Percentiles rank a stretch among this genome's conserved stretches.
These are phyloP conservation scores for Trametes coccinea DNA, from an alignment of 768 basidiomycete genomes.

Conservation along the genomic window DNA sequence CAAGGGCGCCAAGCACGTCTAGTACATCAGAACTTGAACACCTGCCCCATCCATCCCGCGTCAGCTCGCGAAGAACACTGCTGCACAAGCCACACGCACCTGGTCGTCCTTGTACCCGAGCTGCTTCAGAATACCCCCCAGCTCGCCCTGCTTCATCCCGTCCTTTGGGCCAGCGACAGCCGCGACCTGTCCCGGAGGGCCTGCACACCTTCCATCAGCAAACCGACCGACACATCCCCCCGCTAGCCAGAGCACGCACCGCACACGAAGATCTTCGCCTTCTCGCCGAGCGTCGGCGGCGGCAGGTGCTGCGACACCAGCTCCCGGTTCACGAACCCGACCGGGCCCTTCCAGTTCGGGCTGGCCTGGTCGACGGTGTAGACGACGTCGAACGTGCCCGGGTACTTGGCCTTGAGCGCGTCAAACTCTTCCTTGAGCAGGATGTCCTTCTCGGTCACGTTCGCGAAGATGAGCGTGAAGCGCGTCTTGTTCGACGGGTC, in stretches of 20 bases:
- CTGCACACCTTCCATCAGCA: slow-evolving; percentile 34
- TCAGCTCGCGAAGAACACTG: no score
- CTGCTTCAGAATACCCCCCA: slow-evolving; percentile 84
- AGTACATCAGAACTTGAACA: slow-evolving; percentile 27
- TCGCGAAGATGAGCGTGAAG: slow-evolving; percentile 90
- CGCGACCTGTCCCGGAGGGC: slow-evolving; percentile 88
- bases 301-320: slow-evolving; percentile 75
- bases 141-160: slow-evolving; percentile 81
- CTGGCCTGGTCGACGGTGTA: slow-evolving; percentile 84
- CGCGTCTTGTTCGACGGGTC: slow-evolving; percentile 87
- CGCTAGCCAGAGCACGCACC: slow-evolving; percentile 47
- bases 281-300: slow-evolving; percentile 62
- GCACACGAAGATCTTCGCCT: slow-evolving; percentile 88
- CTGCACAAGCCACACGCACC: slow-evolving; percentile 41
- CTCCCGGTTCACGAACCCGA: slow-evolving; percentile 74
- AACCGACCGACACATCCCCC: background rate
- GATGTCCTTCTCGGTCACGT: slow-evolving; percentile 88
- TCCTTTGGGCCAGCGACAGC: slow-evolving; percentile 88
- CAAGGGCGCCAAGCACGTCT: background rate
- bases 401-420: slow-evolving; percentile 63
- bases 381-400: slow-evolving; percentile 74
- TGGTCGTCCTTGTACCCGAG: slow-evolving; percentile 85
- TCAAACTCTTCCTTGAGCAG: slow-evolving; percentile 81
- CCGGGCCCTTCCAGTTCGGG: slow-evolving; percentile 64
- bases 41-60: slow-evolving; percentile 8